Evolutionary conservation across 768 basidiomycete genomes (phyloP).

Genomic region (Candolleomyces aberdarensis): DNA sequence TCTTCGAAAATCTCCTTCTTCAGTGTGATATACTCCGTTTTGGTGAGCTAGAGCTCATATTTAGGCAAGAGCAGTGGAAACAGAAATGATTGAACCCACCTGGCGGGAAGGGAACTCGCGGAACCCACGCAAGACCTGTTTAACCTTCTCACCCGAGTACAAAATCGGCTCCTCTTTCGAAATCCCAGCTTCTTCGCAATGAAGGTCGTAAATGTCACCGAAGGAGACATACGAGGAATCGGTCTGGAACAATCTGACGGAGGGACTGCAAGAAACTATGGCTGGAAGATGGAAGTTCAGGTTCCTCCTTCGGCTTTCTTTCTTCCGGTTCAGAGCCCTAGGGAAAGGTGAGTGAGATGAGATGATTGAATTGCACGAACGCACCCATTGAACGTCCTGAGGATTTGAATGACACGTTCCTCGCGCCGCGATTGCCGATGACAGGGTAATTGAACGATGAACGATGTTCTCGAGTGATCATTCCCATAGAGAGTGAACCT

Average conservation of each 20-base stretch:
- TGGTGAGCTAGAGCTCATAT: conserved; percentile 42
- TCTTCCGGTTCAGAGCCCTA: conserved; percentile 82
- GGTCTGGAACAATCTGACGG: conserved; percentile 82
- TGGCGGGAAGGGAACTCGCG: conserved; percentile 43
- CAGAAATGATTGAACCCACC: conserved; percentile 26
- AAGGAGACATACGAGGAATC: conserved; percentile 90
- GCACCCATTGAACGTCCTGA: conserved; percentile 93
- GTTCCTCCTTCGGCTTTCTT: conserved; percentile 91
- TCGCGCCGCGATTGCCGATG: conserved; percentile 86
- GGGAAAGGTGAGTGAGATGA: background rate
- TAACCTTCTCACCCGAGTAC: conserved; percentile 81
- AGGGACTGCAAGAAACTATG: conserved; percentile 79
- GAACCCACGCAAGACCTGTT: conserved; percentile 62
- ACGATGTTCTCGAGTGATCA: conserved; percentile 86
- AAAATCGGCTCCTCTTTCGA: conserved; percentile 87
- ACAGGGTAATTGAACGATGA: conserved; percentile 87
- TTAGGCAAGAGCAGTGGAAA: background rate
- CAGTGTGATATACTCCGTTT: conserved; percentile 63
- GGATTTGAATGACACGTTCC: conserved; percentile 87
- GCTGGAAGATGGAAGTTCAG: conserved; percentile 89
- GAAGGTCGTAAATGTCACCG: conserved; percentile 91
- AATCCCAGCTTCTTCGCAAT: conserved; percentile 73
- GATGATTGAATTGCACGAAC: conserved; percentile 14
- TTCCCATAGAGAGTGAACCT: conserved; percentile 88
- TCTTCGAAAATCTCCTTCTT: conserved; percentile 90